Base-by-base conservation (phyloP, 2,329 filamentous ascomycete genomes). In the Hypoxylon sp. region DNA sequence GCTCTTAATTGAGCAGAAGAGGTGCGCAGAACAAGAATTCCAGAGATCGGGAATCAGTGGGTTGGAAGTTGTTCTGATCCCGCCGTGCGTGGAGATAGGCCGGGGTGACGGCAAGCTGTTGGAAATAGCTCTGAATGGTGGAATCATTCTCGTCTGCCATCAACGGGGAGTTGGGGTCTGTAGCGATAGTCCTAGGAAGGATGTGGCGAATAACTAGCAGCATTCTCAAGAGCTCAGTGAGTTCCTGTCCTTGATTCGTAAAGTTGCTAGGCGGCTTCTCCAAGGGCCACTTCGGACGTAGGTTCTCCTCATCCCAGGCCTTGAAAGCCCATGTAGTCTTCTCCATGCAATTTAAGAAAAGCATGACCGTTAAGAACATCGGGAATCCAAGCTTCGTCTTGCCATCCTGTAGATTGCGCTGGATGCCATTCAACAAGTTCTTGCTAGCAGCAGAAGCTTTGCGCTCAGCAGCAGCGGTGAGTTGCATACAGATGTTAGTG, bases 301-400 rank as follows among this genome's bases (percentile, higher is more conserved):
- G 82, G 53, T 86, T 85, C 60, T 87, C 84, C 74, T 90, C 86
- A 72, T 90, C 88, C 88, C 88, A 91, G 1, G 87, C 88, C 68
- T 90, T 89, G 79, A 90, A 90, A 0, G 87, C 86, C 89, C 89
- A 91, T 0, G 88, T 90, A 0, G 87, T 88, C 79, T 90, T 91
- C 75, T 91, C 89, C 13, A 90, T 82, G 70, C 87, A 90, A 73
- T 89, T 90, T 51, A 91, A 83, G 67, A 90, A 85, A 59, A 91
- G 85, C 60, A 91, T 77, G 2, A 87, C 84, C 2, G 88, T 85
- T 21, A 90, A 83, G 72, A 89, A 90, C 78, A 89, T 86, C 70
- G 84, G 84, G 73, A 89, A 89, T 32, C 85, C 85, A 58, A 88
- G 83, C 72, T 85, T 87, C 61, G 83, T 84, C 73, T 89, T 88